Base-by-base conservation (phyloP, 108 stramenopile genomes). In the Skeletonema costatum region DNA sequence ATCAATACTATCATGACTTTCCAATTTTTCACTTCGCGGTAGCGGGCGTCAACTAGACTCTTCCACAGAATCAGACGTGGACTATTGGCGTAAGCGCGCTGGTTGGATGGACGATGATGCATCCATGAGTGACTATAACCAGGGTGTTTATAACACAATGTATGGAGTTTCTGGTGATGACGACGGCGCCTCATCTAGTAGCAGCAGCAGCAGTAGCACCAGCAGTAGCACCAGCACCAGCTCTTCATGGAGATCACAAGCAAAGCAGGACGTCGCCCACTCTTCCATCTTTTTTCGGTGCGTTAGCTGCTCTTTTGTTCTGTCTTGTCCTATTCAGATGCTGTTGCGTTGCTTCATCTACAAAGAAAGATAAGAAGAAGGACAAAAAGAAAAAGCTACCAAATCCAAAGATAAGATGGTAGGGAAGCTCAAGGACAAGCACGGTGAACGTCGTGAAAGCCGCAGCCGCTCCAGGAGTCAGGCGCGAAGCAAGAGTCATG, bases 61-160 rank as follows among this genome's bases (percentile, higher is more conserved):
- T 46, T 36, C 35, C 35, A 36, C 44, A 46, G 53, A 25, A 9
- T 21, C 25, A 56, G 25, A 94, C 59, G 87, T 92, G 11, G 89
- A 90, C 36, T 95, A 92, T 68, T 95, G 91, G 90, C 82, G 86
- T 16, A 83, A 88, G 66, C 84, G 81, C 41, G 90, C 92, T 9
- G 94, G 94, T 7, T 95, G 94, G 94, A 89, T 73, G 50, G 90
- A 95, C 63, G 94, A 95, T 78, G 94, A 95, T 72, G 80, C 41
- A 25, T 69, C 88, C 16, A 95, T 92, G 92, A 67, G 44, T 19
- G 71, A 81, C 8, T 92, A 90, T 81, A 92, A 92, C 68, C 51
- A 82, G 29, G 91, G 91, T 25, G 91, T 88, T 12, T 87, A 88
- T 74, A 86, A 87, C 62, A 73, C 85, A 0, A 88, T 88, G 50